Conservation (phyloP, 73 alveolate genomes). For the Paramecium bursaria region DNA sequence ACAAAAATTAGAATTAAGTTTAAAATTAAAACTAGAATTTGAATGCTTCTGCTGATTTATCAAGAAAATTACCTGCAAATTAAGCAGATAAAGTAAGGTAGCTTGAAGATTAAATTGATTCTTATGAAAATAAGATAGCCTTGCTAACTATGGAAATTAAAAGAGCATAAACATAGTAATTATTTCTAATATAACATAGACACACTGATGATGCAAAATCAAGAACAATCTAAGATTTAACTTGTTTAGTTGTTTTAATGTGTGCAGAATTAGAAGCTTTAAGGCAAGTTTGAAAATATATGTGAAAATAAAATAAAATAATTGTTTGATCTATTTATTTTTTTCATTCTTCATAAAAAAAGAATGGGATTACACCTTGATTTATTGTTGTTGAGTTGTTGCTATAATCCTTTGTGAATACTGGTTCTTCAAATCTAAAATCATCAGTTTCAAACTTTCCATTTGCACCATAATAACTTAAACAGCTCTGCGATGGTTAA, state of each 20-base stretch:
- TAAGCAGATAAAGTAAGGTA: background rate
- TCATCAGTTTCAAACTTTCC: slow-evolving; percentile 55
- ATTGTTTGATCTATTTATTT: background rate
- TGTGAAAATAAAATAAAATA: slow-evolving; percentile 21
- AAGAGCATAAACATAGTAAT: background rate
- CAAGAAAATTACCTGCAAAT: background rate
- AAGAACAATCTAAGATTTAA: slow-evolving; percentile 39
- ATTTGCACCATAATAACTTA: slow-evolving; percentile 62
- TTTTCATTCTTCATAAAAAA: slow-evolving; percentile 41
- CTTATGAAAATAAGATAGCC: slow-evolving; percentile 55
- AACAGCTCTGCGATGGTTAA: slow-evolving; percentile 34
- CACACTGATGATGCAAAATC: background rate
- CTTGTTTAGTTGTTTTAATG: slow-evolving; percentile 42
- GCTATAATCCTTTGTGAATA: background rate
- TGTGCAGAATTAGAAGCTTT: slow-evolving; percentile 39
- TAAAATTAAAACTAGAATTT: background rate
- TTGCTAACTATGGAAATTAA: slow-evolving; percentile 44
- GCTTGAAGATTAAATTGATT: slow-evolving; percentile 5
- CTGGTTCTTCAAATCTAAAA: slow-evolving; percentile 20
- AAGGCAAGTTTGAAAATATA: background rate
- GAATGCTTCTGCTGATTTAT: no score
- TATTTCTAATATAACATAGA: background rate
- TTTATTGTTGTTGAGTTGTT: slow-evolving; percentile 42
- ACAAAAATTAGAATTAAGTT: background rate
- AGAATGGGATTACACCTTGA: slow-evolving; percentile 41